A percentile compares a stretch with the other conserved stretches of the same genome.
Conservation (phyloP, 2,329 filamentous ascomycete genomes). For the Sporothrix mexicana region DNA sequence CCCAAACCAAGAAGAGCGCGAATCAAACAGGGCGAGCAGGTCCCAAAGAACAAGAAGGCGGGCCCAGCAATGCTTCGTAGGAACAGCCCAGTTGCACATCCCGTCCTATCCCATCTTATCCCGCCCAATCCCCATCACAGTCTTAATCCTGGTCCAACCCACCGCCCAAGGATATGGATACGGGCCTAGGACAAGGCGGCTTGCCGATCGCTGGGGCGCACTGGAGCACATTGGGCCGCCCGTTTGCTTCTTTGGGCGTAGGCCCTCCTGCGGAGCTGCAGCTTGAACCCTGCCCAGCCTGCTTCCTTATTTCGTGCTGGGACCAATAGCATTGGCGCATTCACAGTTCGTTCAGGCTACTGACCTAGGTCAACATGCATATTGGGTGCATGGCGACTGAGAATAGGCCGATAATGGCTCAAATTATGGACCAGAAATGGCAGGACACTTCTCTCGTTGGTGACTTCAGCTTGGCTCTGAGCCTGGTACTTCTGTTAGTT, state of each 20-base stretch:
- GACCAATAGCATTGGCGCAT: slow-evolving; percentile 13
- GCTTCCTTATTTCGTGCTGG: slow-evolving; percentile 6
- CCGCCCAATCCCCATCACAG: background rate
- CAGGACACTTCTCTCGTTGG: too few relatives aligned
- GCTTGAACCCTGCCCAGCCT: slow-evolving; percentile 4
- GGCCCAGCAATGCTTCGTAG: background rate
- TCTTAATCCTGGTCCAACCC: slow-evolving; percentile 6
- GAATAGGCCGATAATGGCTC: background rate
- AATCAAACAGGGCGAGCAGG: background rate
- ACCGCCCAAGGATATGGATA: slow-evolving; percentile 21
- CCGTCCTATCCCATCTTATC: background rate
- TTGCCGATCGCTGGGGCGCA: slow-evolving; percentile 20
- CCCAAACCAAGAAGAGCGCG: slow-evolving; percentile 10
- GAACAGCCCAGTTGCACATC: background rate
- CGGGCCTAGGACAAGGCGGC: slow-evolving; percentile 5
- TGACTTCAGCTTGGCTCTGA: too few relatives aligned
- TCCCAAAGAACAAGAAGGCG: background rate
- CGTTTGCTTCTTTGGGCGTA: slow-evolving; percentile 16
- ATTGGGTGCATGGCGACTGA: background rate
- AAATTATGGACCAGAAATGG: too few relatives aligned
- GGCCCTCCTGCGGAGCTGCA: too few relatives aligned
- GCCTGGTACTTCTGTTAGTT: background rate
- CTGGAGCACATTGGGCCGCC: background rate
- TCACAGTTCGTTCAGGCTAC: background rate
- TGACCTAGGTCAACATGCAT: slow-evolving; percentile 22